Evolutionary conservation across 495 filamentous ascomycete species (phyloP), one percentile per base, ranked within the genome.

Genomic region (Aspergillus campestris): DNA sequence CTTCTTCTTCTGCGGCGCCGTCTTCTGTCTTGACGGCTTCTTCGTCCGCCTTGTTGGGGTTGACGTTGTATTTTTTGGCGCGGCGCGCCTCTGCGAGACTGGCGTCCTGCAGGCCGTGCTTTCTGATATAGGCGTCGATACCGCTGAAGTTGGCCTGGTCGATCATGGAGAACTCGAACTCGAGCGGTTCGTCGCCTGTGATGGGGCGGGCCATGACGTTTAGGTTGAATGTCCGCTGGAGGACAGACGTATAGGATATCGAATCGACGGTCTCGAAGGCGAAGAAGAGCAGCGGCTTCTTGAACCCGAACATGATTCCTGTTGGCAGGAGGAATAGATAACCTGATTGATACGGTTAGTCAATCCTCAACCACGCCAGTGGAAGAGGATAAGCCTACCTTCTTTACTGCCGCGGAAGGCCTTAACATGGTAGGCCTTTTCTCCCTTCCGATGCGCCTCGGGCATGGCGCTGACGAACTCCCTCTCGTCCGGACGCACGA

Each of bases 191-290:
- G 10, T 74, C 70, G 32, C 73, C 68, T 5, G 58, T 58, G 35
- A 54, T 55, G 5, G 61, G 56, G 1, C 62, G 61, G 27, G 84
- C 74, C 49, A 83, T 72, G 29, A 96, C 78, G 30, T 84, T 84
- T 24, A 98, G 80, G 49, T 97, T 96, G 68, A 98, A 97, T 0
- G 92, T 97, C 6, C 87, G 80, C 53, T 92, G 89, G 5, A 97
- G 73, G 39, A 98, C 84, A 29, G 77, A 89, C 4, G 88, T 94
- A 59, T 95, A 97, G 40, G 84, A 89, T 10, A 96, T 75, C 8
- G 85, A 85, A 3, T 81, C 80, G 41, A 97, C 84, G 33, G 73
- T 69, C 36, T 84, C 79, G 37, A 94, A 84, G 3, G 87, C 80
- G 49, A 97, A 81, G 70, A 88, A 95, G 11, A 87, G 55, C 18